These are phyloP conservation scores for Neodidymelliopsis sp. DNA, from an alignment of 2,329 filamentous ascomycete species.

Conservation along the genomic window DNA sequence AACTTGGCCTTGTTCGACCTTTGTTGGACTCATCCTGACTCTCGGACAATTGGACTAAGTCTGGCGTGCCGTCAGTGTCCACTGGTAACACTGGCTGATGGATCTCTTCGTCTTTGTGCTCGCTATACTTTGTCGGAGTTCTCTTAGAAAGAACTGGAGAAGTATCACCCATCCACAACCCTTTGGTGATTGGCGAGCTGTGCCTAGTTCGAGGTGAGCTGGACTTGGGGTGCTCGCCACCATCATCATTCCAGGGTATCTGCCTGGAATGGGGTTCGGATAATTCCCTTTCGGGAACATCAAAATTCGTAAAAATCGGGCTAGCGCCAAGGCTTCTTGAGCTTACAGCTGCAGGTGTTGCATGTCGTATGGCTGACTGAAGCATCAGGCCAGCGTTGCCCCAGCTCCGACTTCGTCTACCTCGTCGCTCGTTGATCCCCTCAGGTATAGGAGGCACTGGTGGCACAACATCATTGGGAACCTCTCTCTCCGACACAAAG, in stretches of 20 bases:
- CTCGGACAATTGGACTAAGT: not conserved
- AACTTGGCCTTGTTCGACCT: too few species aligned
- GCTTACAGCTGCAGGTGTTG: conserved; percentile 25
- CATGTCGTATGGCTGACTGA: conserved; percentile 40
- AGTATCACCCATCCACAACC: conserved; percentile 14
- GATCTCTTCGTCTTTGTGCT: not conserved
- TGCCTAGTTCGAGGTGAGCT: not conserved
- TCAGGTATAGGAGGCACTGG: conserved; percentile 42
- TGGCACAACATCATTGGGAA: conserved; percentile 32
- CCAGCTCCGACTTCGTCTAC: conserved; percentile 18
- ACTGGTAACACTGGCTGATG: not conserved
- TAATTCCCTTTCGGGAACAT: not conserved
- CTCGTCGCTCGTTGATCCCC: conserved; percentile 16
- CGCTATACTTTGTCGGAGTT: not conserved
- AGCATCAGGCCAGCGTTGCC: conserved; percentile 33
- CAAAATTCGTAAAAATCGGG: conserved; percentile 14
- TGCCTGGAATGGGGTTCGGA: not conserved
- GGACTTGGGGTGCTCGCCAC: not conserved
- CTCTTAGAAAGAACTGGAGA: conserved; percentile 5
- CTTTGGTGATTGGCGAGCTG: conserved; percentile 6
- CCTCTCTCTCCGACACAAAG: conserved; percentile 16
- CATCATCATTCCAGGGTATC: not conserved
- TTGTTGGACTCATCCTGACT: not conserved
- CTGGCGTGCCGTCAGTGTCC: conserved; percentile 3
- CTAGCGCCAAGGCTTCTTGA: conserved; percentile 15